Base-by-base conservation (phyloP, 2,329 filamentous ascomycete species). In the Penicillium sp. region DNA sequence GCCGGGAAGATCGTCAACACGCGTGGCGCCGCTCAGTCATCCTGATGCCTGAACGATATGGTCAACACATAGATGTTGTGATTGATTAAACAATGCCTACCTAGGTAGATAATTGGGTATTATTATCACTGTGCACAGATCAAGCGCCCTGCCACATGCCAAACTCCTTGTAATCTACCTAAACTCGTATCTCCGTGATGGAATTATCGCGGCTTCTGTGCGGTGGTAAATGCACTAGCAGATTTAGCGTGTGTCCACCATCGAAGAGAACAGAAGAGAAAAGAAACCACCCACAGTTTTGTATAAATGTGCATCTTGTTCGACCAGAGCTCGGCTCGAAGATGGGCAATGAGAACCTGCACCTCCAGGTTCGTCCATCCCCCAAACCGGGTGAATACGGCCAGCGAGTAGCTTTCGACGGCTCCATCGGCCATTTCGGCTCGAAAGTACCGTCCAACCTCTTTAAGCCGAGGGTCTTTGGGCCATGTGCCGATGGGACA, bases 401-500 rank as follows among this genome's bases (percentile, higher is more conserved):
- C 50, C 6, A 52, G 37, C 1, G 53, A 49, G 26, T 55, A 59
- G 18, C 53, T 52, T 27, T 59, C 56, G 10, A 57, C 36, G 2
- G 48, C 56, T 8, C 50, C 40, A 4, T 52, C 50, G 6, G 50
- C 22, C n/a, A 56, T 41, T 27, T 59, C 54, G 0, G 45, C 42
- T 18, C 55, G 47, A 29, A 57, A 56, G 36, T 47, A 59, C 1
- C 44, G 44, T 1, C 51, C 59, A 3, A 59, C 41, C 12, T 54
- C 48, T 23, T 60, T 59, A 20, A 56, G 35, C 14, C 45, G 42
- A 1, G 46, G 37, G 25, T 61, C 49, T 36, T 54, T 55, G 4
- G 55, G 55, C 60, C 60, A 64, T 10, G 47, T 46, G 3, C 54
- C 56, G n/a, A 56, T 48, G 0, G 60, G 58, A 13, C 48, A 44